Base-by-base conservation (phyloP, 441 rosid genomes). In the Raphanus hybrid region DNA sequence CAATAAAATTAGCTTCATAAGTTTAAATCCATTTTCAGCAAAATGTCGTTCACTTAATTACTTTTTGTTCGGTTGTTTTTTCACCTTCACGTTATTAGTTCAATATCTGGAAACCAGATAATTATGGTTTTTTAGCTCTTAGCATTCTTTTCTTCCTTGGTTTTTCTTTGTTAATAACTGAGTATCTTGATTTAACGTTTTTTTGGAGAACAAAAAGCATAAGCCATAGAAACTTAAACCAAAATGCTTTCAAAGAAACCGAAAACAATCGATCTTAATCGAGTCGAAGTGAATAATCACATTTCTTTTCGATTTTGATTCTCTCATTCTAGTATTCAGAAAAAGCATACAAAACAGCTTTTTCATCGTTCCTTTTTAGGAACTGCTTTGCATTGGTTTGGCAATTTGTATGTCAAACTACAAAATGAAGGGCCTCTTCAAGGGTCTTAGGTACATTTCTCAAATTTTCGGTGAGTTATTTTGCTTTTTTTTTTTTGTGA, bases 381-480 rank as follows among this genome's bases (percentile, higher is more conserved):
- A 75, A 50, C 4, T 37, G 6, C 69, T 23, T 69, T 76, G 18
- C 10, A 54, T 57, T 65, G 3, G 10, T 58, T 63, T 71, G 48
- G 52, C 8, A 8, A 29, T 15, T 43, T 64, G 15, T 66, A 12
- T 52, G 92, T 77, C 90, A 3, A 90, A 86, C 85, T 79, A 83
- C 80, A 91, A 88, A 83, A 81, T 94, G 95, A 94, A 94, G 80
- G 90, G 94, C 69, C 90, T 92, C 43, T 73, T 94, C 26, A 92
- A 86, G 78, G 96, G 97, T 71, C 84, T 94, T 5, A 83, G 95
- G 82, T 92, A 87, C 85, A 90, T 92, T 77, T 92, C 94, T 75
- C 90, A 92, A 74, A 91, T 91, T 4, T 94, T 91, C 80, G 97
- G 98, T 94, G 82, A 16, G 89, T 75, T 29, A 8, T 26, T 59